Evolutionary conservation across 2,329 filamentous ascomycete genomes (phyloP), one percentile per base, ranked within the genome.

Genomic region (Lachnellula hyalina): DNA sequence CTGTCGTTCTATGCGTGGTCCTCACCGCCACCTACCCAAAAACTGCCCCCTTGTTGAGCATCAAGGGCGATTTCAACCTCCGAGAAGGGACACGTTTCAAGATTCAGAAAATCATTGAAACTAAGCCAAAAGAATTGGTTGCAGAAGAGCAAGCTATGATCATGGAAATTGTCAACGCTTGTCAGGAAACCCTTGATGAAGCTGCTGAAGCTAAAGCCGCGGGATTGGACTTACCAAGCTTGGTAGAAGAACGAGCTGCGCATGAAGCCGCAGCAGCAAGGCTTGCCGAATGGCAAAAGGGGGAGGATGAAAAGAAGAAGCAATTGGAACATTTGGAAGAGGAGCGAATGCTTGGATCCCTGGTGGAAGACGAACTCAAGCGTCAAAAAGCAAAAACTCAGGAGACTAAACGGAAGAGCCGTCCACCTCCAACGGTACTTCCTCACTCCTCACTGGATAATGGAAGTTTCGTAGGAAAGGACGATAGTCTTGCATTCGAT

Each of bases 21-120:
- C 76, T 97, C 61, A 94, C 90, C 8, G 88, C 91, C 6, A 96
- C 92, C 0, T 97, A 97, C 69, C 94, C 93, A 4, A 96, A 90
- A 68, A 88, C 90, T 1, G 75, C 84, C 1, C 92, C 92, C 1
- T 74, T 90, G 11, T 73, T 96, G 14, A 83, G 80, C 4, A 68
- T 95, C 45, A 86, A 88, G 60, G 77, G 84, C 52, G 74, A 84
- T 42, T 76, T 78, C 25, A 77, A 81, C 45, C 75, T 96, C 53
- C 84, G 84, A 44, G 86, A 87, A 63, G 84, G 82, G 51, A 89
- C 87, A 1, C 78, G 82, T 55, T 86, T 84, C 67, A 87, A 86
- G 65, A 79, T 96, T 15, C 80, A 84, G 58, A 83, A 80, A 53
- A 81, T 80, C 51, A 72, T 86, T 52, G 80, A 85, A 64, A 78